phyloP scores from a whole-genome alignment of 2,329 filamentous ascomycete species.

The Thermomyces lanuginosus region DNA sequence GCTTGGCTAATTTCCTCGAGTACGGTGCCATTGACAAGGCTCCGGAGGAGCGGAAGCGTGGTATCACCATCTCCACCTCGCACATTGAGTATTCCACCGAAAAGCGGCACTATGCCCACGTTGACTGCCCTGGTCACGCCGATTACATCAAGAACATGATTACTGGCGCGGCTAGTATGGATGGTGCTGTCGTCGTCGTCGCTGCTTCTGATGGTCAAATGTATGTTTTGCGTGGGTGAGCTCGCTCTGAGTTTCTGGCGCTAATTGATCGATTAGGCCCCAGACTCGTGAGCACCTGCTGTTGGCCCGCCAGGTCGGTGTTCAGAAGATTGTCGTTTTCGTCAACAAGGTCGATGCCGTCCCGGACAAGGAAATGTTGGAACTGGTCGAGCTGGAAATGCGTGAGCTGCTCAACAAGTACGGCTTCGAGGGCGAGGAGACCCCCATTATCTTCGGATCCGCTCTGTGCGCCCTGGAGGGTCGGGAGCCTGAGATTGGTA shows the following conservation, averaged over 20 bases:
- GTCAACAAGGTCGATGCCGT: constrained; percentile 99
- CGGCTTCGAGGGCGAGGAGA: constrained; percentile 95
- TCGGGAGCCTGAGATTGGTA: constrained; percentile 73
- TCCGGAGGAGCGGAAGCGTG: constrained; percentile 97
- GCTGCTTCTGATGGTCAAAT: constrained; percentile 98
- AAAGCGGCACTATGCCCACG: constrained; percentile 91
- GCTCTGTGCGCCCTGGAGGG: constrained; percentile 85
- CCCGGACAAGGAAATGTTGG: constrained; percentile 97
- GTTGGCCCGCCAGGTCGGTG: constrained; percentile 93
- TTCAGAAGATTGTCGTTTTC: constrained; percentile 96
- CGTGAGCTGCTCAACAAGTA: constrained; percentile 84
- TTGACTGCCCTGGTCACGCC: constrained; percentile 98
- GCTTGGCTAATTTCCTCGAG: constrained; percentile 83
- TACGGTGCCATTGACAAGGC: constrained; percentile 98
- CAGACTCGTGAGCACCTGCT: constrained; percentile 98
- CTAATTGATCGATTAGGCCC: constrained; percentile 38
- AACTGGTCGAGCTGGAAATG: constrained; percentile 99
- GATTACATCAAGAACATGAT: constrained; percentile 99
- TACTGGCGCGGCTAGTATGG: constrained; percentile 98
- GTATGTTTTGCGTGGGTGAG: constrained; percentile 28
- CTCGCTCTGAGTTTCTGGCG: background rate
- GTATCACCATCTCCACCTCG: constrained; percentile 96
- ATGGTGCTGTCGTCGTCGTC: constrained; percentile 96
- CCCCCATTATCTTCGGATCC: constrained; percentile 91
- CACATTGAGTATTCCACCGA: constrained; percentile 98